Conservation (phyloP, 352 stramenopile species). For the Globisporangium viniferum region DNA sequence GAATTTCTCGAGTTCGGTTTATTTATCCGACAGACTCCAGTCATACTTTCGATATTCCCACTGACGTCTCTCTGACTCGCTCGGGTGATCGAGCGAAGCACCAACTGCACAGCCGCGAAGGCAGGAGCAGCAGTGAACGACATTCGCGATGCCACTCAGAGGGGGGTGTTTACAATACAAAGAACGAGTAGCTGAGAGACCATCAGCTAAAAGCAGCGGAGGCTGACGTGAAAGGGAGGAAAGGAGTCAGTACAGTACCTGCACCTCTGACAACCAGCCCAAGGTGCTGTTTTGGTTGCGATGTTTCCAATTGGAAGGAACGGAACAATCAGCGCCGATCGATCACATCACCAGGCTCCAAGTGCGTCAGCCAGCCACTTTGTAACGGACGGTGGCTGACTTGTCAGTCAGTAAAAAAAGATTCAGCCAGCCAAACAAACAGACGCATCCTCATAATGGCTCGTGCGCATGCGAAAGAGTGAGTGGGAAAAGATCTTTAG, state of each 20-base stretch:
- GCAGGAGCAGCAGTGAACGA: not conserved
- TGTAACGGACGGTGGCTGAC: too few species aligned
- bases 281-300: too few species aligned
- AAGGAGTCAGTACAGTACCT: not conserved
- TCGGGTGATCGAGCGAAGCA: not conserved
- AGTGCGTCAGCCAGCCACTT: not conserved
- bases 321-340: not conserved
- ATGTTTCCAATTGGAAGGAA: slow-evolving; percentile 2
- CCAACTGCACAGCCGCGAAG: not conserved
- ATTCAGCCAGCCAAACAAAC: not conserved
- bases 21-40: too few species aligned
- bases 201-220: not conserved
- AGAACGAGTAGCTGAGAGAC: not conserved
- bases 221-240: not conserved
- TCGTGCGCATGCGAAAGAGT: not conserved
- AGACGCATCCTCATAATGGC: not conserved
- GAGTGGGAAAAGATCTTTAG: not conserved
- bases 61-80: not conserved
- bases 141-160: not conserved
- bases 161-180: not conserved
- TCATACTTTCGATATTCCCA: not conserved
- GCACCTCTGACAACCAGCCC: not conserved
- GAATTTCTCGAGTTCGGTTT: too few species aligned
- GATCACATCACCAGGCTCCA: slow-evolving; percentile 1
- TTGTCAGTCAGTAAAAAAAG: not conserved